A percentile compares a stretch with the other conserved stretches of the same genome.
Evolutionary conservation across 805 yeast genomes (phyloP).

Genomic region (Candida jianshihensis): DNA sequence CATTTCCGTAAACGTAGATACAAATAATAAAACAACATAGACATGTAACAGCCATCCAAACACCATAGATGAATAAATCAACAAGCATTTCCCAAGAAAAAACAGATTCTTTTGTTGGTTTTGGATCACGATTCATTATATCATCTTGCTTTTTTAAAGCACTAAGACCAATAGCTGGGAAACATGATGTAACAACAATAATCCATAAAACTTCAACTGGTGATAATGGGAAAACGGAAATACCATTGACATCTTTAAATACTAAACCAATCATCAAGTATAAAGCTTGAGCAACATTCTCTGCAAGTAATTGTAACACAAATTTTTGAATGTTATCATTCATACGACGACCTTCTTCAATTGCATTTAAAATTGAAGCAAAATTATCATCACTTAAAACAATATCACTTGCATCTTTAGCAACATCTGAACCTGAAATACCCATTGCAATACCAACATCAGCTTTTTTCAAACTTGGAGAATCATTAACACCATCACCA

Average conservation of each 20-base stretch:
- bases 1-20: slow-evolving; percentile 61
- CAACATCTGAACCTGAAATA: slow-evolving; percentile 73
- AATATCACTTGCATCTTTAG: slow-evolving; percentile 78
- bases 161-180: slow-evolving; percentile 82
- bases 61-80: slow-evolving; percentile 69
- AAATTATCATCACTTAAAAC: slow-evolving; percentile 72
- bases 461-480: slow-evolving; percentile 68
- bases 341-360: slow-evolving; percentile 79
- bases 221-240: slow-evolving; percentile 75
- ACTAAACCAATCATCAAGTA: slow-evolving; percentile 67
- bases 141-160: slow-evolving; percentile 54
- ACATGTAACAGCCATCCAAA: slow-evolving; percentile 68
- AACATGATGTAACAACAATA: slow-evolving; percentile 70
- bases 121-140: slow-evolving; percentile 59
- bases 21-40: slow-evolving; percentile 57
- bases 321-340: slow-evolving; percentile 72
- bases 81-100: slow-evolving; percentile 60
- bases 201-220: slow-evolving; percentile 81
- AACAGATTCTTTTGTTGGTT: slow-evolving; percentile 44
- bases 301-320: slow-evolving; percentile 65
- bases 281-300: slow-evolving; percentile 65
- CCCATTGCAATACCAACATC: slow-evolving; percentile 88
- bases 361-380: slow-evolving; percentile 70
- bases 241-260: slow-evolving; percentile 52
- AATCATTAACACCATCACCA: slow-evolving; percentile 80